Percentiles rank a stretch among this genome's conserved stretches.
phyloP scores from a whole-genome alignment of 192 early-diverging fungal genomes.

The Paraglomus occultum region DNA sequence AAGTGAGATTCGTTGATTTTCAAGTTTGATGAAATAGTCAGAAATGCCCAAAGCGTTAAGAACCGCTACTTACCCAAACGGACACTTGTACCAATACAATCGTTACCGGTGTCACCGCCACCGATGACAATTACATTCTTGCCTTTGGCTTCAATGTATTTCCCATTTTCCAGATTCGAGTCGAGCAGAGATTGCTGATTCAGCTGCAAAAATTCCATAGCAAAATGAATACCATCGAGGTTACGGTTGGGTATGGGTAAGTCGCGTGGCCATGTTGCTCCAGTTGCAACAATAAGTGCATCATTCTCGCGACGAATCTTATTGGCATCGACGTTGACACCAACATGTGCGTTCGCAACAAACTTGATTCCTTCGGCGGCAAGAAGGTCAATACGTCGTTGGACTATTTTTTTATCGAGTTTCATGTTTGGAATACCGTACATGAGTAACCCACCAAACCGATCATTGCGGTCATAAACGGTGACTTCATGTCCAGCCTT shows the following conservation, averaged over 20 bases:
- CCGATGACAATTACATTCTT: constrained; percentile 97
- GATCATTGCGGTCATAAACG: constrained; percentile 97
- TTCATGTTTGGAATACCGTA: constrained; percentile 99
- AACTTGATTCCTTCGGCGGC: constrained; percentile 93
- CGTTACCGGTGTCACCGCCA: constrained; percentile 96
- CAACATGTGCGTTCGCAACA: constrained; percentile 85
- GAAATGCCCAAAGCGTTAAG: neutral
- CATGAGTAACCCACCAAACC: constrained; percentile 92
- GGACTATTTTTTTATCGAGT: constrained; percentile 94
- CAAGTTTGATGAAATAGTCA: neutral
- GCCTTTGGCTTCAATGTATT: constrained; percentile 83
- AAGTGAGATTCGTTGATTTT: too few species aligned
- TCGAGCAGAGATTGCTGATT: constrained; percentile 88
- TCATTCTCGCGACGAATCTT: constrained; percentile 71
- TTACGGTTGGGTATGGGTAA: constrained; percentile 84
- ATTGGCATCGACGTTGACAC: constrained; percentile 72
- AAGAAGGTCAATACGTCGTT: constrained; percentile 91
- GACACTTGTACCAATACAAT: constrained; percentile 93
- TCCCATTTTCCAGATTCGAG: constrained; percentile 68
- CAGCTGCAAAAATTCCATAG: constrained; percentile 94
- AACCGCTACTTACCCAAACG: constrained; percentile 58
- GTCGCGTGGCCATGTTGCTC: constrained; percentile 98
- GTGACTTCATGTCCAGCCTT: constrained; percentile 93
- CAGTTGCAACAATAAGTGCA: constrained; percentile 84
- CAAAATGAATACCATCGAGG: constrained; percentile 92